phyloP scores from a whole-genome alignment of 2,329 filamentous ascomycete species.

The Acrodontium crateriforme region DNA sequence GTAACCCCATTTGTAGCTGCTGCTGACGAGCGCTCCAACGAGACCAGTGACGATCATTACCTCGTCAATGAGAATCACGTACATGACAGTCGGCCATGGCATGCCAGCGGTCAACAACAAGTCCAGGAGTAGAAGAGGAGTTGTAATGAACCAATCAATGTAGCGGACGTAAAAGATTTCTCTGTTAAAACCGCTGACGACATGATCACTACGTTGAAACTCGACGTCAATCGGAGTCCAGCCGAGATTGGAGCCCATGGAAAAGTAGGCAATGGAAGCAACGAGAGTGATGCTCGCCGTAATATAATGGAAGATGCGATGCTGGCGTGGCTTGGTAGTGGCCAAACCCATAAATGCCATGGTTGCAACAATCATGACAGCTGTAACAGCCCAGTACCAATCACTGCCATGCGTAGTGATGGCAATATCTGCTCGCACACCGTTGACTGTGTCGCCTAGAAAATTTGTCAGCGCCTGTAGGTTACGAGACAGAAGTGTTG shows the following conservation, averaged over 20 bases:
- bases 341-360: constrained; percentile 40
- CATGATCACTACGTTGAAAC: constrained; percentile 33
- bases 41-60: constrained; percentile 56
- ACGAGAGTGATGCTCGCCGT: constrained; percentile 45
- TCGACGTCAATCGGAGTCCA: constrained; percentile 50
- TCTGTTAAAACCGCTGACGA: constrained; percentile 38
- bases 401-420: constrained; percentile 48
- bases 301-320: constrained; percentile 52
- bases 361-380: constrained; percentile 43
- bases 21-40: constrained; percentile 48
- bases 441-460: constrained; percentile 34
- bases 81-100: constrained; percentile 50
- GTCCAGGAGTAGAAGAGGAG: constrained; percentile 48
- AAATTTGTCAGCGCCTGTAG: constrained; percentile 2
- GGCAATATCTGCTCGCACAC: constrained; percentile 36
- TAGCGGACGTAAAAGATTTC: constrained; percentile 56
- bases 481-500: too few species aligned
- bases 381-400: constrained; percentile 49
- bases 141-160: constrained; percentile 52
- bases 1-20: constrained; percentile 56
- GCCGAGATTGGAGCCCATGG: constrained; percentile 53
- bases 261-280: constrained; percentile 50
- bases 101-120: constrained; percentile 50
- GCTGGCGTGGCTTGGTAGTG: constrained; percentile 38
- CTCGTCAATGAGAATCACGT: constrained; percentile 47